These are phyloP conservation scores for Trichoderma sp. DNA, from an alignment of 2,329 filamentous ascomycete genomes.

Conservation along the genomic window DNA sequence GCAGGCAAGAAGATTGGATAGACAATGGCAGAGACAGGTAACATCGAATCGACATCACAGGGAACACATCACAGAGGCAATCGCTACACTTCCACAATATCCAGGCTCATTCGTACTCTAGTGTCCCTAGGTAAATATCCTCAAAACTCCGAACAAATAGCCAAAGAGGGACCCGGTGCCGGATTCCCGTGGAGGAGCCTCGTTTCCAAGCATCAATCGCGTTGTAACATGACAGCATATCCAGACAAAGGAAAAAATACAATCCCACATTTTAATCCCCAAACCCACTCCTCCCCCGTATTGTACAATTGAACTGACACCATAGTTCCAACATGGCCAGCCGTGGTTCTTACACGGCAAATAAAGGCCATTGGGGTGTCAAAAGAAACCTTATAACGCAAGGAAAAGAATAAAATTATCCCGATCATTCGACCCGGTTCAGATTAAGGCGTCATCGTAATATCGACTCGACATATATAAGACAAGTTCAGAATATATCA, in stretches of 20 bases:
- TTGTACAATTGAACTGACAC: slow-evolving; percentile 23
- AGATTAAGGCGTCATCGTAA: slow-evolving; percentile 19
- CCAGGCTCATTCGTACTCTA: slow-evolving; percentile 27
- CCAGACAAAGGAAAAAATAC: slow-evolving; percentile 9
- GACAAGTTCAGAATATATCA: slow-evolving; percentile 4
- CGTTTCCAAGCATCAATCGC: slow-evolving; percentile 13
- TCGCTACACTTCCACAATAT: background rate
- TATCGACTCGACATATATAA: slow-evolving; percentile 8
- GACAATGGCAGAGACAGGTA: background rate
- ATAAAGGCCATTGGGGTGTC: background rate
- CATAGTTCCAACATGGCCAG: slow-evolving; percentile 16
- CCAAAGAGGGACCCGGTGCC: background rate
- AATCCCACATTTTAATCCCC: slow-evolving; percentile 13
- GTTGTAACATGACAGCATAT: slow-evolving; percentile 16
- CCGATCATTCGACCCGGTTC: slow-evolving; percentile 14
- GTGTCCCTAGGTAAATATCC: slow-evolving; percentile 24
- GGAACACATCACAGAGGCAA: background rate
- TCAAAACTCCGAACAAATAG: slow-evolving; percentile 24
- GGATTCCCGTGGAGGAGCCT: slow-evolving; percentile 5
- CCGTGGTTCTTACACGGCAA: background rate
- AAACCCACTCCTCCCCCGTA: slow-evolving; percentile 19
- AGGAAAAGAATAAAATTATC: slow-evolving; percentile 21
- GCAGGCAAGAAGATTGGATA: background rate
- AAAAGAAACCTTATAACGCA: background rate
- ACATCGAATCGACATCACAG: background rate